These are phyloP conservation scores for Nicotiana tabacum DNA, from an alignment of 257 asterid species.

Conservation along the genomic window DNA sequence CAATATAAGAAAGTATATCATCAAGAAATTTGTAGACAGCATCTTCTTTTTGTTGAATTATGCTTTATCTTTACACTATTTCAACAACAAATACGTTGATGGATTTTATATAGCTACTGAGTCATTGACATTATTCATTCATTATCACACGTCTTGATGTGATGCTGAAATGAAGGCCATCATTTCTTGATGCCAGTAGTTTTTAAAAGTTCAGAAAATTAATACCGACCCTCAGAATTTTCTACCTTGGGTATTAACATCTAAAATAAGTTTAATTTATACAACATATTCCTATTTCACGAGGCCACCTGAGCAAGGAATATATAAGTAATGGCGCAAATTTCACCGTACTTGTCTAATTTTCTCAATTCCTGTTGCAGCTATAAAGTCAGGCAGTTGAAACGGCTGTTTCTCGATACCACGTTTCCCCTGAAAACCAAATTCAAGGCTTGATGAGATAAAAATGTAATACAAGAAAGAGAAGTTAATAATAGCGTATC, in stretches of 20 bases:
- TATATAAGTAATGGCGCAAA: background rate
- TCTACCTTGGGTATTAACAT: background rate
- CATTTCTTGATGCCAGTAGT: background rate
- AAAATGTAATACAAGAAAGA: slow-evolving; percentile 9
- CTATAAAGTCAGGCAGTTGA: slow-evolving; percentile 97
- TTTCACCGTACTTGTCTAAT: slow-evolving; percentile 77
- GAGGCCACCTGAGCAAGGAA: background rate
- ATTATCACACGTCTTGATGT: background rate
- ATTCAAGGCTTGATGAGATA: slow-evolving; percentile 40
- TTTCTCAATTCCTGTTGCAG: slow-evolving; percentile 99
- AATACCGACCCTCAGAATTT: background rate
- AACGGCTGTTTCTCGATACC: slow-evolving; percentile 96
- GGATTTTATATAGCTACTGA: background rate
- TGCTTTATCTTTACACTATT: background rate
- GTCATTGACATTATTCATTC: background rate
- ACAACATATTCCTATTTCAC: background rate
- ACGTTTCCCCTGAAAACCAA: slow-evolving; percentile 84
- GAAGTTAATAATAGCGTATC: background rate
- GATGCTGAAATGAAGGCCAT: background rate
- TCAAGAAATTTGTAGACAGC: background rate
- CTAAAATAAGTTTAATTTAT: background rate
- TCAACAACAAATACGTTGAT: background rate
- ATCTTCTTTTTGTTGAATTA: background rate
- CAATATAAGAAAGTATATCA: background rate
- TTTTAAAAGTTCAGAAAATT: background rate